Base-by-base conservation (phyloP, 2,329 filamentous ascomycete species). In the Pestalotiopsis sp. region DNA sequence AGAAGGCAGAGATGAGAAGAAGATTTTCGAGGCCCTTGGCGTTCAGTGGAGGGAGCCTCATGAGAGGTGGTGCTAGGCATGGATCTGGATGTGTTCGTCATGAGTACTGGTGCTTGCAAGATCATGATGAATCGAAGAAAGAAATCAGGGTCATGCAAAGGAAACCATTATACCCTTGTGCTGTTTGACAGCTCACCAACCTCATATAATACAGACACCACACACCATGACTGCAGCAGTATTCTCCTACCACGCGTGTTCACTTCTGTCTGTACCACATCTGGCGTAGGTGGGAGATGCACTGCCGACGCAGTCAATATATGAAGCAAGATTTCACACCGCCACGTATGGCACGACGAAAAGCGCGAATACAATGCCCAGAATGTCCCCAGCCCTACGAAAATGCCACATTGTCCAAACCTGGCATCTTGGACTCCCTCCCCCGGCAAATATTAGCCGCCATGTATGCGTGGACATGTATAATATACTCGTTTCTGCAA, bases 31-130 rank as follows among this genome's bases (percentile, higher is more conserved):
- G 80, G 83, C 91, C 11, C 79, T 98, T 67, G 93, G 92, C 0
- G 93, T 97, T n/a, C 90, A 92, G 57, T 98, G 93, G 92, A 87
- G 94, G 74, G 89, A 91, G 75, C 92, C 93, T 9, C 85, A 90
- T 76, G 89, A 96, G 78, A 84, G 93, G 68, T 92, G 93, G 82
- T 95, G 93, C 77, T 94, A 78, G 85, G 49, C 52, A 27, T 31
- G 20, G 17, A 23, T 36, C 23, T 66, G 45, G 41, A 36, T 36
- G 6, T 36, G 31, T 36, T 36, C 31, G 31, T 36, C 31, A 36
- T 36, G 31, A 36, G 31, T 36, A 36, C 31, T 36, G 31, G 31
- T 36, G 31, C 31, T 14, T 9, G 17, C 5, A 38, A 7, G 36
- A 63, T 3, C 6, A 7, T 39, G 13, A n/a, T 20, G 60, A 63